Evolutionary conservation across 129 eudicot genomes (phyloP).

Genomic region (Tanacetum coccineum): DNA sequence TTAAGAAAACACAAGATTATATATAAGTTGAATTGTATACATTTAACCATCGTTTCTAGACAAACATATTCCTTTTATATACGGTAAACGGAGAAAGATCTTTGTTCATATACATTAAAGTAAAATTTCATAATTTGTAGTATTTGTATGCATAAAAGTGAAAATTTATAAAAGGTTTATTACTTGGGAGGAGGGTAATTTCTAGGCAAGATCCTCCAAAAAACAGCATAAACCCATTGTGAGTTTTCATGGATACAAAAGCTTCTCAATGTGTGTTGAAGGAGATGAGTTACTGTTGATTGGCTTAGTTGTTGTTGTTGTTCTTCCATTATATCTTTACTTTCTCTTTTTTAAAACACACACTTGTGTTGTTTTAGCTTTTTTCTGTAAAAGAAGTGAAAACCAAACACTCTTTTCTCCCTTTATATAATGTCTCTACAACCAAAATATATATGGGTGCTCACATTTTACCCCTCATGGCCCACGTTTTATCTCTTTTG

Average conservation of each 20-base stretch:
- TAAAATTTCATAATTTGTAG: no score
- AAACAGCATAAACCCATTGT: slow-evolving; percentile 99
- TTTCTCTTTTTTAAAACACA: slow-evolving; percentile 25
- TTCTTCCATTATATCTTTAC: slow-evolving; percentile 63
- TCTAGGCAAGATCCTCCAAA: slow-evolving; percentile 99
- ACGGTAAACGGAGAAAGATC: no score
- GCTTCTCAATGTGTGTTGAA: slow-evolving; percentile 97
- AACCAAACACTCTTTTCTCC: slow-evolving; percentile 46
- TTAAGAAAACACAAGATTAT: slow-evolving; percentile 2
- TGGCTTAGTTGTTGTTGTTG: slow-evolving; percentile 47
- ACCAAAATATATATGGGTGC: neutral
- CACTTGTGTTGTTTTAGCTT: slow-evolving; percentile 19
- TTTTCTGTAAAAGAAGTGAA: slow-evolving; percentile 28
- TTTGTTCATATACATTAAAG: no score
- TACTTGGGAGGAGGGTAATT: slow-evolving; percentile 99
- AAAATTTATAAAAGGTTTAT: neutral
- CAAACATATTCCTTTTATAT: no score
- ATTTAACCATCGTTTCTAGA: no score
- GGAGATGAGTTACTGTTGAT: slow-evolving; percentile 89
- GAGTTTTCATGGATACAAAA: slow-evolving; percentile 86
- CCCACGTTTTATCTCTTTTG: no score
- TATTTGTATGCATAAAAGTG: no score
- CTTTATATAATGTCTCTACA: slow-evolving; percentile 25
- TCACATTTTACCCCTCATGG: no score
- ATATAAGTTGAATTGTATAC: neutral